Evolutionary conservation across 257 asterid genomes (phyloP).

Genomic region (Nemophila menziesii): DNA sequence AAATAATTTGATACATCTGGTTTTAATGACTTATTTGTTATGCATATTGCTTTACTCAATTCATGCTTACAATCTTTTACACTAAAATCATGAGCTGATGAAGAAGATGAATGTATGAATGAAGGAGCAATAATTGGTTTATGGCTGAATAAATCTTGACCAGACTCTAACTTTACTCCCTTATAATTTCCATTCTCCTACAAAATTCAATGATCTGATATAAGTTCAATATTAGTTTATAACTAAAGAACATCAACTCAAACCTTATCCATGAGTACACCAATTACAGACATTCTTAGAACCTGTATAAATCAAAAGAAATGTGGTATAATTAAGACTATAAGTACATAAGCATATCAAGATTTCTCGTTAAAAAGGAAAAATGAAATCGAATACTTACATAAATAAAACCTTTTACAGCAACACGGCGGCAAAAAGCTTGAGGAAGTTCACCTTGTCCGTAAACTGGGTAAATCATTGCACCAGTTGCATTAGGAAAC

Average conservation of each 20-base stretch:
- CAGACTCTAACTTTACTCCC: slow-evolving; percentile 78
- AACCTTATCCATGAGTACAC: slow-evolving; percentile 58
- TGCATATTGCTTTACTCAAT: slow-evolving; percentile 80
- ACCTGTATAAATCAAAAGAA: too few species aligned
- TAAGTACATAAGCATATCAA: too few species aligned
- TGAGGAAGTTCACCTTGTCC: too few species aligned
- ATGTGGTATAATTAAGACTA: slow-evolving; percentile 4
- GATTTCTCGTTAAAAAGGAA: too few species aligned
- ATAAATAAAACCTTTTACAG: too few species aligned
- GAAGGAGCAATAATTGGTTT: slow-evolving; percentile 68
- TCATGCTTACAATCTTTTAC: slow-evolving; percentile 25
- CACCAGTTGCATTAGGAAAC: too few species aligned
- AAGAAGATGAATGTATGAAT: too few species aligned
- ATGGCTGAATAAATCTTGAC: slow-evolving; percentile 81
- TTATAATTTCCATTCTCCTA: slow-evolving; percentile 44
- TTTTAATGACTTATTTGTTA: slow-evolving; percentile 48
- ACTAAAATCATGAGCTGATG: slow-evolving; percentile 23
- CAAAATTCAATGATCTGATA: too few species aligned
- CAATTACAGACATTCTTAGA: slow-evolving; percentile 59
- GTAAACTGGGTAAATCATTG: too few species aligned
- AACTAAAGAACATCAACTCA: slow-evolving; percentile 4
- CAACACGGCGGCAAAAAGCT: too few species aligned
- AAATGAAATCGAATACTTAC: too few species aligned
- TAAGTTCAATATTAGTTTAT: too few species aligned
- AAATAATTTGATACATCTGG: slow-evolving; percentile 50